Evolutionary conservation across 176 grass and related monocot species (phyloP), one percentile per base, ranked within the genome.

Genomic region (Pontederia paniculata): DNA sequence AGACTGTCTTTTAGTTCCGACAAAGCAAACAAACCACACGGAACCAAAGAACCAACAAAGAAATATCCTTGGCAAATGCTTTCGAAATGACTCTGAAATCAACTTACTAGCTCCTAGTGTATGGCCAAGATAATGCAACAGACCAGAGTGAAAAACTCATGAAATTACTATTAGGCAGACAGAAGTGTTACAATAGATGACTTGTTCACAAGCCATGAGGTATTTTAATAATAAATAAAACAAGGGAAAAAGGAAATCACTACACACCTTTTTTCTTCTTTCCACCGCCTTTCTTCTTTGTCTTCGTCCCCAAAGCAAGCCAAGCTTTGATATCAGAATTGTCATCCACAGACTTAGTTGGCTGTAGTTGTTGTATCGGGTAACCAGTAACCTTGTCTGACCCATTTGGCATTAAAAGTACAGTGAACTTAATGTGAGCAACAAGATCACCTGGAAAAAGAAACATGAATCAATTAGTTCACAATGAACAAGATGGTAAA

Each of bases 271-370:
- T 98, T 61, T 98, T 98, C 69, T 91, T 98, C 73, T 98, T 98
- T 57, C 87, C 94, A 64, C 94, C 94, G 37, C 94, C 80, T 44
- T 93, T 98, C 62, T 98, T 98, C 94, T 98, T 98, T 65, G 94
- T 72, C 67, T 91, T 98, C 3, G 80, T 98, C 19, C 86, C 83
- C 80, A 98, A 67, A 52, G 94, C 80, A 62, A 98, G 83, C 94
- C 94, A 98, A 45, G 72, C 83, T 72, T 98, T 98, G 13, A 98
- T 93, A 52, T 90, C 86, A 54, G 69, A 49, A 66, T 88, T 62
- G 16, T 79, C 78, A 55, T 97, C 82, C 21, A 87, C 68, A 0
- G 86, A 82, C 55, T 77, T 81, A 2, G 77, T 55, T 13, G 93
- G 62, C 45, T 80, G 48, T 62, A 84, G 48, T 48, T 80, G 57